Percentiles rank a stretch among this genome's conserved stretches.
Evolutionary conservation across 2,329 filamentous ascomycete species (phyloP).

Genomic region (Thermothelomyces thermophilus): DNA sequence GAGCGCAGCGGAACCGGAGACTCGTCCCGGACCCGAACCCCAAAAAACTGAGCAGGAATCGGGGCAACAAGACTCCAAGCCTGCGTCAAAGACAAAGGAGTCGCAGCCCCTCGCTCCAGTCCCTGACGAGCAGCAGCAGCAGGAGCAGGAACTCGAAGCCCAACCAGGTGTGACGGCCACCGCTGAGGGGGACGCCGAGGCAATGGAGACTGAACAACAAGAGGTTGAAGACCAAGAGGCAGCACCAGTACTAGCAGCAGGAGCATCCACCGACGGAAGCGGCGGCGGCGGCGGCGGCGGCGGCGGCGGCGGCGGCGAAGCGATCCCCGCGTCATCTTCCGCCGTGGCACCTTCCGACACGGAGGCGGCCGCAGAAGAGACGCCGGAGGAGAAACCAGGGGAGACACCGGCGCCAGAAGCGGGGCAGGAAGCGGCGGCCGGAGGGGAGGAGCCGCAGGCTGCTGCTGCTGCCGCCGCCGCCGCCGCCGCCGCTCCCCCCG

Average conservation of each 20-base stretch:
- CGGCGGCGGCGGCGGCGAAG: too few relatives aligned
- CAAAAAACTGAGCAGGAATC: not conserved
- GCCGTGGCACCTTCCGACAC: too few relatives aligned
- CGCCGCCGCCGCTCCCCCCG: constrained; percentile 17
- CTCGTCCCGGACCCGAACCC: not conserved
- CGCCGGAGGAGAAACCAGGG: not conserved
- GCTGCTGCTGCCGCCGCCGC: too few relatives aligned
- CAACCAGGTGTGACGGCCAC: not conserved
- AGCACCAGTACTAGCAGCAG: too few relatives aligned
- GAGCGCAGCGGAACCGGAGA: not conserved
- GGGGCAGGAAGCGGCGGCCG: not conserved
- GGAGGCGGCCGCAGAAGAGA: not conserved
- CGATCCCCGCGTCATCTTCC: too few relatives aligned
- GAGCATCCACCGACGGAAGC: too few relatives aligned
- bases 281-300: too few relatives aligned
- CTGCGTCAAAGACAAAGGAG: not conserved
- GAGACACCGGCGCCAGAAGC: not conserved
- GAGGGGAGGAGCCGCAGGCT: constrained; percentile 7
- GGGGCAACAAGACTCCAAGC: too few relatives aligned
- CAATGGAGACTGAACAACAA: not conserved
- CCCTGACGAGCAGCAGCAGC: not conserved
- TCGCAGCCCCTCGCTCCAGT: not conserved
- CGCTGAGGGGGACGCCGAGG: not conserved
- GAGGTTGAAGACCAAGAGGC: too few relatives aligned
- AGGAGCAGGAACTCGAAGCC: constrained; percentile 20